phyloP scores from a whole-genome alignment of 345 rosid species.

The Eucalyptus rudis region DNA sequence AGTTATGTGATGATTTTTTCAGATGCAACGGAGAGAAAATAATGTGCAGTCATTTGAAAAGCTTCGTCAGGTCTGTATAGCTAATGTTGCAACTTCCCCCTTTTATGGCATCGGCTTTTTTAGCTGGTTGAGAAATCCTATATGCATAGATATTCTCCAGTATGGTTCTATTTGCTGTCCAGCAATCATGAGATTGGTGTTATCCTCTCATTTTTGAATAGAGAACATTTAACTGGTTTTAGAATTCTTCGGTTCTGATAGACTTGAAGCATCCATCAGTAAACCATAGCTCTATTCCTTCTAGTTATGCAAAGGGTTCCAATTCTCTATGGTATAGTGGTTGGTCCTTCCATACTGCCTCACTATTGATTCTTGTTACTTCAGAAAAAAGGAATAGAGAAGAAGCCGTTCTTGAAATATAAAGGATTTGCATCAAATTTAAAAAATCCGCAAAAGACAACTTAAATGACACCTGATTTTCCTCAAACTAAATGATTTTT shows the following conservation, averaged over 20 bases:
- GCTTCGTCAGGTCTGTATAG: slow-evolving; percentile 77
- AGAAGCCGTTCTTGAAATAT: background rate
- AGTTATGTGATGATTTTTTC: background rate
- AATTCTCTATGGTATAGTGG: background rate
- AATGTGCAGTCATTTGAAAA: slow-evolving; percentile 98
- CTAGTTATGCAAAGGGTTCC: background rate
- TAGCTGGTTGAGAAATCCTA: background rate
- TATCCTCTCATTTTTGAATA: background rate
- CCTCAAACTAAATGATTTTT: background rate
- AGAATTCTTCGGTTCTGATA: background rate
- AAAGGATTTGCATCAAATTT: background rate
- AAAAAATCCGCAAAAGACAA: background rate
- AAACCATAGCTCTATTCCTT: background rate
- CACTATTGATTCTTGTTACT: background rate
- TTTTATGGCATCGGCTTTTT: background rate
- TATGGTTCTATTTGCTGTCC: background rate
- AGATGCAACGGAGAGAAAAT: slow-evolving; percentile 99
- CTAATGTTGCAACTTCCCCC: background rate
- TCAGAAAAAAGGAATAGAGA: background rate
- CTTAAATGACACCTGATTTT: background rate
- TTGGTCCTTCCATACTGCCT: background rate
- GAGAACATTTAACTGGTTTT: background rate
- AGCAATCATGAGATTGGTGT: background rate
- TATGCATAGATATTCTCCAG: background rate
- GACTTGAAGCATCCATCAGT: background rate